Evolutionary conservation across 1,284 basidiomycete genomes (phyloP).

Genomic region (Polyporus tsugae): DNA sequence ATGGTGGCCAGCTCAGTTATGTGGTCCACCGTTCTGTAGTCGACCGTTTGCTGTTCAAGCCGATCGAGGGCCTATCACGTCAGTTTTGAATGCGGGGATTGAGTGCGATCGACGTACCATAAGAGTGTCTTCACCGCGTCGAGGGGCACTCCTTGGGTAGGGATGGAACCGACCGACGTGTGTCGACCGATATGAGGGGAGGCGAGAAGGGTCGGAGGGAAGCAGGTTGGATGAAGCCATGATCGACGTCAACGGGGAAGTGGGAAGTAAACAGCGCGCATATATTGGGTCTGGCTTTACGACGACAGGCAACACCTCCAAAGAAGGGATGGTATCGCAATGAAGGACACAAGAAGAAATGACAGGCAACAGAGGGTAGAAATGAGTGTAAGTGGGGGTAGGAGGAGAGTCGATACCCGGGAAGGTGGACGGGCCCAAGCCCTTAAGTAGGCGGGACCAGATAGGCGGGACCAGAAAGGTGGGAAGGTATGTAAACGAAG

Average conservation of each 20-base stretch:
- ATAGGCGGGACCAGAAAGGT: background rate
- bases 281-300: constrained; percentile 7
- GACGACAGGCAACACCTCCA: background rate
- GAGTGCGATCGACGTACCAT: constrained; percentile 34
- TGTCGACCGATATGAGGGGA: constrained; percentile 30
- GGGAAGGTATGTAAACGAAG: constrained; percentile 5
- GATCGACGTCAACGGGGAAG: constrained; percentile 7
- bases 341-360: background rate
- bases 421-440: background rate
- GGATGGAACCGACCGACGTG: constrained; percentile 32
- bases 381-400: background rate
- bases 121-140: constrained; percentile 25
- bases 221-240: constrained; percentile 4
- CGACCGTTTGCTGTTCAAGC: constrained; percentile 1
- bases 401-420: background rate
- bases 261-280: background rate
- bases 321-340: background rate
- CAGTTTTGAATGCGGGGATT: background rate
- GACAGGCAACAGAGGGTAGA: background rate
- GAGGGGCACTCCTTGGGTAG: constrained; percentile 26
- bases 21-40: background rate
- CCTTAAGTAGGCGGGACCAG: constrained; percentile 5
- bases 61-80: background rate
- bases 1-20: background rate
- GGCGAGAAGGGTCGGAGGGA: constrained; percentile 17